Evolutionary conservation across 2,329 filamentous ascomycete species (phyloP), one percentile per base, ranked within the genome.

Genomic region (Fusarium mexicanum): DNA sequence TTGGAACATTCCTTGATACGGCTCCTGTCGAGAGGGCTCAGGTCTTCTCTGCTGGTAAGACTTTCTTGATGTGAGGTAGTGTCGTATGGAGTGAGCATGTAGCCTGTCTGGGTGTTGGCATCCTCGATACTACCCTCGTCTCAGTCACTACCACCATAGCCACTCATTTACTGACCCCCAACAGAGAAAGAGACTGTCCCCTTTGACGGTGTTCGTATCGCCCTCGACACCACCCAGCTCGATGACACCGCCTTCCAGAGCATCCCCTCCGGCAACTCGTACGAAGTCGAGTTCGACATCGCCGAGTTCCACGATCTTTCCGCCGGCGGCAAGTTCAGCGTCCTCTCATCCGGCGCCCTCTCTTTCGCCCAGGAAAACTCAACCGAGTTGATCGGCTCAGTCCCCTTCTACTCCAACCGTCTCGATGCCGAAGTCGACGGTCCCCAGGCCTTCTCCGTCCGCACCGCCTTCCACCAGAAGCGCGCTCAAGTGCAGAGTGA

Each of bases 361-460:
- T 87, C 89, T 14, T 87, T 87, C 63, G 88, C 90, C 37, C 83
- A 85, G 29, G 83, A 83, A 48, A 84, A 86, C 76, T 86, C 84
- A 26, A 90, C 85, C 53, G 82, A 86, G 46, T 85, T 93, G 41
- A 80, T 86, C 16, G 90, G 88, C 55, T 86, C 85, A 50, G 79
- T 92, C 6, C 80, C 86, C 17, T 93, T 88, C 82, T 82, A 85
- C 60, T 90, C 88, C 78, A 92, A 93, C 82, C 84, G 85, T 22
- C 81, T 93, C 54, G 85, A 84, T 59, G 84, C 91, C 69, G 81
- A 85, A 11, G 84, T 93, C 47, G 87, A 93, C 71, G 90, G 88
- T 24, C 82, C 81, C 17, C 79, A 86, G 55, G 91, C 91, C 16
- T 85, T 85, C 51, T 83, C 85, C 41, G 84, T 86, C 54, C 83